These are phyloP conservation scores for Hysterangium stoloniferum DNA, from an alignment of 768 basidiomycete species.

Conservation along the genomic window DNA sequence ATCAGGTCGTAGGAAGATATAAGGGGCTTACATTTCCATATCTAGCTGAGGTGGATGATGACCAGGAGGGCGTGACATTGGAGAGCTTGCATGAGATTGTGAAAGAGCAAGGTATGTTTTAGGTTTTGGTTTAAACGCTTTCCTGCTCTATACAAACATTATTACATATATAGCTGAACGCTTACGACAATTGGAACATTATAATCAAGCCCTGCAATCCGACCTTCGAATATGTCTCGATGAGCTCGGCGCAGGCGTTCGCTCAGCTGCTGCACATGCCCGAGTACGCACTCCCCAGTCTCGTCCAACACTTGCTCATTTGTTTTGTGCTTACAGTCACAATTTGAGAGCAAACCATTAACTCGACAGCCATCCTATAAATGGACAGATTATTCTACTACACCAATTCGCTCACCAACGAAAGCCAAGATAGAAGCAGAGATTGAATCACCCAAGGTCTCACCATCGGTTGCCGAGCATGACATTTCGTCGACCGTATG, in stretches of 20 bases:
- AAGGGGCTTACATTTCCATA: neutral
- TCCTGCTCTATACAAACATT: constrained; percentile 11
- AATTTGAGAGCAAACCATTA: constrained; percentile 38
- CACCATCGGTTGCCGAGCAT: constrained; percentile 72
- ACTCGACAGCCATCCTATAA: constrained; percentile 78
- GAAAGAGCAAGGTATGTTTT: constrained; percentile 60
- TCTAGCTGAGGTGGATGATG: constrained; percentile 53
- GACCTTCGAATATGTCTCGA: constrained; percentile 58
- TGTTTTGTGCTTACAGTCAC: constrained; percentile 23
- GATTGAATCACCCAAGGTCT: constrained; percentile 67
- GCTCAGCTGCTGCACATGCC: constrained; percentile 17
- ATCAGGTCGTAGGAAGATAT: neutral
- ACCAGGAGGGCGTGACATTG: constrained; percentile 44
- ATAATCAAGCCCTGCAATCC: constrained; percentile 63
- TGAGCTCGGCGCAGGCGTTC: constrained; percentile 33
- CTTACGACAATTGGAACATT: constrained; percentile 62
- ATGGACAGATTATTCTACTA: constrained; percentile 70
- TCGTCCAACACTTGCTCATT: constrained; percentile 8
- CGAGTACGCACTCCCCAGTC: constrained; percentile 14
- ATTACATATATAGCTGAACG: constrained; percentile 47
- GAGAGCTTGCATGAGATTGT: constrained; percentile 61
- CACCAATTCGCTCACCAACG: constrained; percentile 74
- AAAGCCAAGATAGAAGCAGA: constrained; percentile 47
- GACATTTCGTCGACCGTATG: constrained; percentile 30
- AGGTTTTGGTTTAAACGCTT: neutral